Evolutionary conservation across 345 rosid species (phyloP).

Genomic region (Heritiera littoralis): DNA sequence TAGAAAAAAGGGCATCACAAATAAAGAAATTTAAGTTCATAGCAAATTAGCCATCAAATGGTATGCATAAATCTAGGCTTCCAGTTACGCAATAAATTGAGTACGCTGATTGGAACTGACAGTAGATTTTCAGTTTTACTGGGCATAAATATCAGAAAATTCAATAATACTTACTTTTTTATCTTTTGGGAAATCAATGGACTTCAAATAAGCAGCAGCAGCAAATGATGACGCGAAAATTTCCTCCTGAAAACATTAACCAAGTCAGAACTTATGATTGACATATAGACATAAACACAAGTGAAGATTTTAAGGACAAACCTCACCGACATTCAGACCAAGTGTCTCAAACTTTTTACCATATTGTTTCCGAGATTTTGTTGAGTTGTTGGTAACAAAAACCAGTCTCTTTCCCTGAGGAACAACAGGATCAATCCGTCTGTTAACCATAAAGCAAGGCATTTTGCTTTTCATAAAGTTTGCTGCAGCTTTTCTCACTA

Average conservation of each 20-base stretch:
- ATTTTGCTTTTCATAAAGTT: not conserved
- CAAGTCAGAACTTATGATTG: not conserved
- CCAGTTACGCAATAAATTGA: not conserved
- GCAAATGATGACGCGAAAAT: constrained; percentile 97
- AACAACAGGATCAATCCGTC: constrained; percentile 9
- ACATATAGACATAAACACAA: not conserved
- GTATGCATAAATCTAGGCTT: not conserved
- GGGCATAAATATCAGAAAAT: not conserved
- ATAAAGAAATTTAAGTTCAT: not conserved
- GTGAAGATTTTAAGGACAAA: constrained; percentile 25
- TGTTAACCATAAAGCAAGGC: not conserved
- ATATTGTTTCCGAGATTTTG: constrained; percentile 96
- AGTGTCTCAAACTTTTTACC: constrained; percentile 94
- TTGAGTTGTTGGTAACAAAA: constrained; percentile 94
- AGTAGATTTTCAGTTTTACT: constrained; percentile 14
- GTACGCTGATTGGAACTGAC: not conserved
- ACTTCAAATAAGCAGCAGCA: constrained; percentile 90
- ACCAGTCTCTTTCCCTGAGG: constrained; percentile 86
- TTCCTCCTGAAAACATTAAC: constrained; percentile 64
- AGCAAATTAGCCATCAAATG: not conserved
- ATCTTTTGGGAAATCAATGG: constrained; percentile 88
- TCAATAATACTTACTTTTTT: constrained; percentile 57
- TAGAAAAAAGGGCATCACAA: not conserved
- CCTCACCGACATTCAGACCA: constrained; percentile 82
- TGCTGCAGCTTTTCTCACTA: not conserved